Evolutionary conservation across 2,329 filamentous ascomycete species (phyloP).

Genomic region (Aspergillus sp.): DNA sequence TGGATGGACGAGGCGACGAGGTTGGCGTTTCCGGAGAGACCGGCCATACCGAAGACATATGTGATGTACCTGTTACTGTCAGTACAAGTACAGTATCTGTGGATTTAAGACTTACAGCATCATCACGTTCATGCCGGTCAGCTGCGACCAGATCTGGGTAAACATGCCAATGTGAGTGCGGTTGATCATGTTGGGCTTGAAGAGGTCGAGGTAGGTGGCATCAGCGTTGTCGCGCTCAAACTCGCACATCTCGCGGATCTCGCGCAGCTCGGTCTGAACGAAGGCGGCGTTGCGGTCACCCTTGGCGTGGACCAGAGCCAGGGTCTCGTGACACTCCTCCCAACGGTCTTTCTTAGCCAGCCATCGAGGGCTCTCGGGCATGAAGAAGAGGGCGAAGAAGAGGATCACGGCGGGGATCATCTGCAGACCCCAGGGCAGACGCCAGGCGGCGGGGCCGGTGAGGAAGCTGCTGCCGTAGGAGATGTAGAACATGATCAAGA

Average conservation of each 20-base stretch:
- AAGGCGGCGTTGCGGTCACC: constrained; percentile 65
- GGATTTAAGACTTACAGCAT: constrained; percentile 57
- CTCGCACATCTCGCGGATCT: constrained; percentile 72
- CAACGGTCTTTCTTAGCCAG: constrained; percentile 62
- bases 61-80: constrained; percentile 43
- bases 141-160: constrained; percentile 72
- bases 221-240: constrained; percentile 70
- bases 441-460: constrained; percentile 57
- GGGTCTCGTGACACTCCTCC: constrained; percentile 52
- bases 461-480: constrained; percentile 63
- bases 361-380: constrained; percentile 64
- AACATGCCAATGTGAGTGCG: constrained; percentile 70
- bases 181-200: constrained; percentile 73
- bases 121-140: constrained; percentile 77
- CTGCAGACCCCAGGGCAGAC: constrained; percentile 65
- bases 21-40: constrained; percentile 58
- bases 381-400: constrained; percentile 53
- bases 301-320: constrained; percentile 61
- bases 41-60: constrained; percentile 72
- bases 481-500: constrained; percentile 69
- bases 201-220: constrained; percentile 69
- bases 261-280: constrained; percentile 66
- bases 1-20: constrained; percentile 69
- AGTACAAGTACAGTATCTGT: too few species aligned
- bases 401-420: constrained; percentile 61